Base-by-base conservation (phyloP, 1,284 basidiomycete genomes). In the Leccinum angustisporum region DNA sequence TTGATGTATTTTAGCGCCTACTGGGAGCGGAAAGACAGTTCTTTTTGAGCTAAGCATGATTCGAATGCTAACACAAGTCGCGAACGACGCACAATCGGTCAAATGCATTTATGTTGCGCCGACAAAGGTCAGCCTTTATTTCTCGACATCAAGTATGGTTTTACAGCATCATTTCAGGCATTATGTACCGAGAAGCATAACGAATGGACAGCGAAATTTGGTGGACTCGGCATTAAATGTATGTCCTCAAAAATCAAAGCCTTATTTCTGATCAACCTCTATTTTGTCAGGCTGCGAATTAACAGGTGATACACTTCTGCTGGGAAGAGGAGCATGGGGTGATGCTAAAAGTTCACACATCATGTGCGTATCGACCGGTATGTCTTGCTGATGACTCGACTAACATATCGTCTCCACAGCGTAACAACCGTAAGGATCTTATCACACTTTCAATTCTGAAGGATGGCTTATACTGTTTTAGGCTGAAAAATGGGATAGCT, bases 31-130 rank as follows among this genome's bases (percentile, higher is more conserved):
- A 30, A 97, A 97, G 77, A 95, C 96, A 0, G 94, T 92, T 1
- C 77, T 98, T 7, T 99, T 99, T 68, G 97, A 99, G 73, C 79
- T 99, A 11, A 87, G 92, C 0, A 90, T 98, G 56, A 86, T 98
- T 56, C 86, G 86, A 34, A 85, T 95, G 82, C 78, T 96, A 40
- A 80, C 79, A 56, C 76, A 80, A 56, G 76, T 79, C 8, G 70
- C 75, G 56, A 73, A 76, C 25, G 70, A 72, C 9, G 71, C 75
- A n/a, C 70, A 73, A 25, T 66, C 73, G 9, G 70, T 78, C 7
- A 91, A 91, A 76, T 94, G 92, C 61, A 87, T 99, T 25, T 99
- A 99, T 71, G 88, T 99, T 72, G 94, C 96, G 0, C 96, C 95
- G 0, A 97, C 95, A 1, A 97, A 97, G 82, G 94, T 90, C 64